Percentiles rank a stretch among this genome's conserved stretches.
phyloP scores from a whole-genome alignment of 306 rosid genomes.

The Arachis stenosperma region DNA sequence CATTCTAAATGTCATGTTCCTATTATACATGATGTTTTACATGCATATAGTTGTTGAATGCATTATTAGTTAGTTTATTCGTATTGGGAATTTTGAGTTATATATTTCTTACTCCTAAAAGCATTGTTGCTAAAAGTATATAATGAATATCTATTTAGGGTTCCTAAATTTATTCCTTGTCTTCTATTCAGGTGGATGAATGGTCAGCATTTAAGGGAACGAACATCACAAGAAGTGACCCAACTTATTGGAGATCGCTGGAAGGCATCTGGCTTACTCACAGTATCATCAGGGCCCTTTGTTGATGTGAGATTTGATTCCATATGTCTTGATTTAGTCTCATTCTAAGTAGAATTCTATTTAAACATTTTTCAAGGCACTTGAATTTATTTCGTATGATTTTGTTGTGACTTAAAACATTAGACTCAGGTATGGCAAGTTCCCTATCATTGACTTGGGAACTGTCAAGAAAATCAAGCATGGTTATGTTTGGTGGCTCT shows the following conservation, averaged over 20 bases:
- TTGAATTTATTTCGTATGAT: conserved; percentile 1
- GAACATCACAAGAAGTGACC: conserved; percentile 66
- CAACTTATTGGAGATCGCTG: conserved; percentile 76
- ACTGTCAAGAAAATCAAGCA: no score
- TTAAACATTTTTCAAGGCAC: conserved; percentile 26
- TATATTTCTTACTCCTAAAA: neutral
- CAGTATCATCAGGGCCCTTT: conserved; percentile 63
- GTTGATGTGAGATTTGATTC: conserved; percentile 62
- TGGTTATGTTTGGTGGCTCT: no score
- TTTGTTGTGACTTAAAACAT: neutral
- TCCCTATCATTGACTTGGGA: no score
- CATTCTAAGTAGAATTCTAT: neutral
- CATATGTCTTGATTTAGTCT: conserved; percentile 35
- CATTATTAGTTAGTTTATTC: conserved; percentile 3
- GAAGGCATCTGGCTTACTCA: conserved; percentile 71
- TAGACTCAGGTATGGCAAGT: conserved; percentile 10
- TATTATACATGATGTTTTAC: conserved; percentile 27
- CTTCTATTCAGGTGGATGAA: conserved; percentile 85
- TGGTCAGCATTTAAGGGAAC: conserved; percentile 86
- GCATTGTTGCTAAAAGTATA: conserved; percentile 17
- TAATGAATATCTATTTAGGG: neutral
- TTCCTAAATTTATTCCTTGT: conserved; percentile 19
- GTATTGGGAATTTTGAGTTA: conserved; percentile 14
- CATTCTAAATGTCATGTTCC: neutral
- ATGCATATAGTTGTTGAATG: neutral